Evolutionary conservation across 2,329 filamentous ascomycete species (phyloP).

Genomic region (Diplocarpon rosae): DNA sequence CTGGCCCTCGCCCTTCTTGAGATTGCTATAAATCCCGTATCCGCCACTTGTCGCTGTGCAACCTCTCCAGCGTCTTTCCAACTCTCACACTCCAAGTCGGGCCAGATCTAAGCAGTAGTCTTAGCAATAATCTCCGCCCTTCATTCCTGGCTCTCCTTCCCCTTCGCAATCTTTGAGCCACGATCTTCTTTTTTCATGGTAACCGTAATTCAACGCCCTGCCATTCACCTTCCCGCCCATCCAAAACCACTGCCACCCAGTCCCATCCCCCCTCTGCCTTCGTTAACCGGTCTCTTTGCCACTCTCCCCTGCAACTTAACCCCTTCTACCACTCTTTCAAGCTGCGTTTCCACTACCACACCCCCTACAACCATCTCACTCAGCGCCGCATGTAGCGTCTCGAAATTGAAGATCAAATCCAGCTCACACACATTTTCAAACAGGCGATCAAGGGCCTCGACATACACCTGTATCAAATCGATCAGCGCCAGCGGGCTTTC

Average conservation of each 20-base stretch:
- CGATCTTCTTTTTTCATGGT: no score
- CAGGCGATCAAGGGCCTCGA: constrained; percentile 84
- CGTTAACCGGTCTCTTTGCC: constrained; percentile 69
- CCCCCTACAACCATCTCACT: constrained; percentile 93
- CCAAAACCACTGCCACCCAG: constrained; percentile 18
- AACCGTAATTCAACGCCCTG: no score
- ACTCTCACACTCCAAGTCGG: no score
- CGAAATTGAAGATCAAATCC: constrained; percentile 96
- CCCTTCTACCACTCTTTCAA: constrained; percentile 79
- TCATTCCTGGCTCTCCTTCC: no score
- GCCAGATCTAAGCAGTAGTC: no score
- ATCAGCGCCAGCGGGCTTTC: constrained; percentile 92
- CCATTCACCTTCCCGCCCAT: constrained; percentile 25
- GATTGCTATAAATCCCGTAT: no score
- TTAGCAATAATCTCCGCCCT: no score
- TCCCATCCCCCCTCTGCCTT: constrained; percentile 37
- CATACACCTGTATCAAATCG: constrained; percentile 95
- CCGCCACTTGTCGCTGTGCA: no score
- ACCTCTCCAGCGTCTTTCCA: no score
- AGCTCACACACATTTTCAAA: constrained; percentile 99
- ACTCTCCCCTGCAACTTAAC: constrained; percentile 69
- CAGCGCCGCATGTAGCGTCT: constrained; percentile 83
- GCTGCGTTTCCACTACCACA: constrained; percentile 83
- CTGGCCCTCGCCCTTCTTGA: no score
- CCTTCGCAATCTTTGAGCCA: no score